Evolutionary conservation across 164 flowering plant species (phyloP), one percentile per base, ranked within the genome.

Genomic region (Amborella trichopoda): DNA sequence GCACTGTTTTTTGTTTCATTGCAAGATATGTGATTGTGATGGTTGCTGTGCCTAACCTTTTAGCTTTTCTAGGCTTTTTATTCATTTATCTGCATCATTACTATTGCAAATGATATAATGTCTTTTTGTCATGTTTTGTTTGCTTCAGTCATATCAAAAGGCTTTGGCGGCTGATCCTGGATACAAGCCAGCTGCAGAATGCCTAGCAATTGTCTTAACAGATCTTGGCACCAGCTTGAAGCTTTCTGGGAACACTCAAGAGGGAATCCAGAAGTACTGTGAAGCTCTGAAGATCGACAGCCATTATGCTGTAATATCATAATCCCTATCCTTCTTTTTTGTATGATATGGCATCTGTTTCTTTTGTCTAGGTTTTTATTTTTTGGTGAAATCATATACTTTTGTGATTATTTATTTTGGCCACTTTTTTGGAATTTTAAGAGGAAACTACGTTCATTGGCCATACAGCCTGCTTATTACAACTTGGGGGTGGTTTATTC

Each of bases 401-500:
- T 4, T 28, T 50, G 24, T 5, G 24, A 21, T 19, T 26, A 28
- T 30, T 38, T 20, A 20, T 46, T 6, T 16, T 2, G 18, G 32
- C 25, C 5, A 23, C 22, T 22, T 36, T 24, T 6, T 10, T 28
- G 37, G 40, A 30, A 30, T 30, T 30, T 6, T 6, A 30, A 30
- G 34, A 13, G 13, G 34, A 30, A 30, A 30, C 13, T 30, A 6
- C 34, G 34, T 30, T 30, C 34, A 30, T 39, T 56, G 27, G 54
- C 24, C 30, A 11, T 78, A 78, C 94, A 93, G 99, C 99, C 96
- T 59, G 99, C 99, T 52, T 88, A 84, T 63, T 93, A 93, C 57
- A 88, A 93, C 68, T 84, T 93, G 61, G 99, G 99, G 48, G 99
- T 93, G 54, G 96, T 93, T 53, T 93, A 93, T 60, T 93, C 99